These are phyloP conservation scores for Posidonia oceanica DNA, from an alignment of 116 monocot genomes.

Conservation along the genomic window DNA sequence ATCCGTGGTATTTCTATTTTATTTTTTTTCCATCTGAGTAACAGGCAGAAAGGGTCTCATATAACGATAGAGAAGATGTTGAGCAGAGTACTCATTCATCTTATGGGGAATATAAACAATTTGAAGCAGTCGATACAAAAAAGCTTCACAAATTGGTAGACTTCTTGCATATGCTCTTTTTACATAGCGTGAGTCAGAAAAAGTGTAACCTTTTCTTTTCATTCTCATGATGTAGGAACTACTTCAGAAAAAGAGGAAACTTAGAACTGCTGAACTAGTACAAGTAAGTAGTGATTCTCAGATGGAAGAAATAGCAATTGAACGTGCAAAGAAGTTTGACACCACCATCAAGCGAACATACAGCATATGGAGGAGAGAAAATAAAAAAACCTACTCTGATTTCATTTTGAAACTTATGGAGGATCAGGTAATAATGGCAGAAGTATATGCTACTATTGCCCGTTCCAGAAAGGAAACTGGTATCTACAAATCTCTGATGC, in stretches of 20 bases:
- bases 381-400: conserved; percentile 39
- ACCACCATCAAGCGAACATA: conserved; percentile 27
- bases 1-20: background rate
- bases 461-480: conserved; percentile 29
- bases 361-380: conserved; percentile 67
- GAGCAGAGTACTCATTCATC: conserved; percentile 2
- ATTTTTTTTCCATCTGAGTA: background rate
- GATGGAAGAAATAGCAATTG: conserved; percentile 41
- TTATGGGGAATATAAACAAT: background rate
- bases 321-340: conserved; percentile 40
- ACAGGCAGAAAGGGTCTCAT: background rate
- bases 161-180: background rate
- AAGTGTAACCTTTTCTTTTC: conserved; percentile 1
- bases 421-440: conserved; percentile 89
- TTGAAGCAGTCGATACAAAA: background rate
- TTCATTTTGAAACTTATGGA: conserved; percentile 67
- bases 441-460: conserved; percentile 76
- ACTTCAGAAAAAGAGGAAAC: conserved; percentile 39
- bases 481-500: conserved; percentile 38
- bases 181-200: background rate
- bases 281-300: conserved; percentile 40
- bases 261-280: conserved; percentile 27
- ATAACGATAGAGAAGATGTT: background rate
- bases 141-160: conserved; percentile 8
- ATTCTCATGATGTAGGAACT: conserved; percentile 23